A percentile compares a stretch with the other conserved stretches of the same genome.
Evolutionary conservation across 1,284 basidiomycete genomes (phyloP).

Genomic region (Leccinum griseonigrum): DNA sequence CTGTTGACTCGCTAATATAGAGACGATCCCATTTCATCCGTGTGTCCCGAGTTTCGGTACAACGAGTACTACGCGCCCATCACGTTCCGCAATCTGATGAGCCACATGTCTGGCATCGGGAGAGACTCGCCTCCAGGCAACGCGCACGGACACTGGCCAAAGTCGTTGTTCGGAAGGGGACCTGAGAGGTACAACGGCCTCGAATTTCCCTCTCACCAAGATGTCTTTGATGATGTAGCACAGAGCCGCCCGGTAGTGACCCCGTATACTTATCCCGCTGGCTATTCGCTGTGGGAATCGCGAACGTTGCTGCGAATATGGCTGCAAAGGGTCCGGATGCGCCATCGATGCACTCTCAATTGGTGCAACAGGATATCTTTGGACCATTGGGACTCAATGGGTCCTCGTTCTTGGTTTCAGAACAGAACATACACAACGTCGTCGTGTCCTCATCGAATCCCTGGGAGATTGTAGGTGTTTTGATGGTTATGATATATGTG

Average conservation of each 20-base stretch:
- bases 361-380: constrained; percentile 46
- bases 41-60: constrained; percentile 22
- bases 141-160: constrained; percentile 39
- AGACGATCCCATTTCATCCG: constrained; percentile 23
- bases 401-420: constrained; percentile 38
- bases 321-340: constrained; percentile 24
- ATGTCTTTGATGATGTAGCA: constrained; percentile 36
- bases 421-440: constrained; percentile 26
- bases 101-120: constrained; percentile 48
- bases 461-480: constrained; percentile 32
- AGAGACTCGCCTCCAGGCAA: constrained; percentile 43
- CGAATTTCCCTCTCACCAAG: constrained; percentile 30
- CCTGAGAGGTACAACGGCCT: constrained; percentile 30
- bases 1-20: constrained; percentile 3
- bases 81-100: constrained; percentile 45
- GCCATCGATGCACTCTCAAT: constrained; percentile 37
- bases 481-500: not conserved
- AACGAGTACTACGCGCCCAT: constrained; percentile 33
- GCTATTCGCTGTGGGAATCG: constrained; percentile 40
- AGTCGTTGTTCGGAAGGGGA: constrained; percentile 25
- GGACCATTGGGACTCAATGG: constrained; percentile 39
- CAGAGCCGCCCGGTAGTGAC: constrained; percentile 38
- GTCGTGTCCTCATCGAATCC: constrained; percentile 35
- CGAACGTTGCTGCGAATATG: constrained; percentile 43
- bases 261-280: constrained; percentile 44